Evolutionary conservation across 202 grass and related monocot species (phyloP).

Genomic region (Carex sylvatica): DNA sequence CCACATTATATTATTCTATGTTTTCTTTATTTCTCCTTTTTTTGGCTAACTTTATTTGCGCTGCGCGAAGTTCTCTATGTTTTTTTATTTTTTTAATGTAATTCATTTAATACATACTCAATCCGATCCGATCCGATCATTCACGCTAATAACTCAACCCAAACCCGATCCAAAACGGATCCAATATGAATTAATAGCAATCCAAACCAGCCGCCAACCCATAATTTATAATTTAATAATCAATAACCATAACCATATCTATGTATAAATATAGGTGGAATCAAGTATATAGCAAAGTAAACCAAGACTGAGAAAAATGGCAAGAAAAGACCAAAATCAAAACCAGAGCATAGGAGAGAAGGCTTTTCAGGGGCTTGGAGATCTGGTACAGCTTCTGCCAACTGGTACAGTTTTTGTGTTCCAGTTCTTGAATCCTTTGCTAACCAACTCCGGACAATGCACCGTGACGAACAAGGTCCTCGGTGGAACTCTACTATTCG

Average conservation of each 20-base stretch:
- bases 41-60: too few species aligned
- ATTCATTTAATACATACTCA: background rate
- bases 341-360: constrained; percentile 33
- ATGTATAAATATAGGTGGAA: background rate
- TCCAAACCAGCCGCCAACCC: background rate
- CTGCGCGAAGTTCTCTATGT: too few species aligned
- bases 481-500: constrained; percentile 29
- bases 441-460: constrained; percentile 78
- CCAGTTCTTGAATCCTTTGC: constrained; percentile 67
- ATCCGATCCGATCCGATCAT: too few species aligned
- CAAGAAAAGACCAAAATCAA: background rate
- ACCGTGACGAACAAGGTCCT: constrained; percentile 39
- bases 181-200: background rate
- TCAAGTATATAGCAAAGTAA: background rate
- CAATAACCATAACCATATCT: background rate
- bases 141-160: too few species aligned
- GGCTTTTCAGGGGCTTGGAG: constrained; percentile 52
- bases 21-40: too few species aligned
- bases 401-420: constrained; percentile 79
- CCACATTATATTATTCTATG: too few species aligned
- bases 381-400: constrained; percentile 77
- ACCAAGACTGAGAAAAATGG: constrained; percentile 8
- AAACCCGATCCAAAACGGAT: background rate
- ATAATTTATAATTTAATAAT: background rate
- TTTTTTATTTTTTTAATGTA: too few species aligned